Evolutionary conservation across 352 stramenopile genomes (phyloP), one percentile per base, ranked within the genome.

Genomic region (Phytophthora lateralis): DNA sequence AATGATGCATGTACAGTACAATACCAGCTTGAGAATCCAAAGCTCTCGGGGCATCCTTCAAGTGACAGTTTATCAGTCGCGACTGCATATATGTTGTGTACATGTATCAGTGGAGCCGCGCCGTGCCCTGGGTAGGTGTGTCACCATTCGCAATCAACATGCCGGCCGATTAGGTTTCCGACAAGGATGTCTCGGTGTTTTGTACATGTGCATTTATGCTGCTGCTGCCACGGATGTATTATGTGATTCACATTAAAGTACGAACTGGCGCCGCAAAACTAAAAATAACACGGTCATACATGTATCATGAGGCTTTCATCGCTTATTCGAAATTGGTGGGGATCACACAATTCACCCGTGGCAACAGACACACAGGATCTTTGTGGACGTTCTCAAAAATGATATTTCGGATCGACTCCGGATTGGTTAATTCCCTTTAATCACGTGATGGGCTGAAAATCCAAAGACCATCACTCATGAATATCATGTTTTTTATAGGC

Each of bases 401-500:
- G 39, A 26, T 45, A 45, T 26, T 45, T 26, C 11, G 18, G 17
- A 45, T 45, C 37, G 37, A 39, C 37, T 42, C n/a, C n/a, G 15
- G 37, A 41, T 42, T 42, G 37, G n/a, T 18, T 20, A 42, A 39
- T 39, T 20, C 17, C 21, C 17, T 5, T 35, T 56, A 64, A 67
- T 66, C 44, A 4, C 15, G 30, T 39, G 56, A 64, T 63, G 35
- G 14, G 37, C 48, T 26, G 17, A 58, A 35, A 56, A 65, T 69
- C 41, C 55, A 55, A 55, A 29, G 41, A 65, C 48, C 55, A 69
- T 51, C 54, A 69, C 55, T 65, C 61, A 42, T n/a, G 24, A n/a
- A 69, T 69, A 69, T 69, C 61, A 69, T 60, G 52, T 56, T 62
- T 61, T 44, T 15, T 55, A 55, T 50, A 54, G 62, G 49, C 54